A percentile compares a stretch with the other conserved stretches of the same genome.
Conservation (phyloP, 805 yeast genomes). For the Ogataea zsoltii region DNA sequence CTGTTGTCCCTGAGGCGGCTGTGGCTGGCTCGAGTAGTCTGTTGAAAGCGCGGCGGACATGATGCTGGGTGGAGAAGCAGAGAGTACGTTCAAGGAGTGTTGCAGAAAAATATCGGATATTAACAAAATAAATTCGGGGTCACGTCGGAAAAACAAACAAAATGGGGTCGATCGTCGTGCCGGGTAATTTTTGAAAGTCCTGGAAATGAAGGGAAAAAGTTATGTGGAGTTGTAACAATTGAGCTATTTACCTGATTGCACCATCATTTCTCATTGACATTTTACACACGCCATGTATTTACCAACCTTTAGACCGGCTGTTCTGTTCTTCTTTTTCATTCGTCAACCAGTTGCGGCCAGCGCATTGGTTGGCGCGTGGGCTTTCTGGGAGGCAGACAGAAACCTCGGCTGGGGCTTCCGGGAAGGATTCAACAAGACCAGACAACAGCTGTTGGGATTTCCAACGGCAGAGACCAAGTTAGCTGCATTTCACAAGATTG, state of each 20-base stretch:
- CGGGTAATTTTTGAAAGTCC: constrained; percentile 5
- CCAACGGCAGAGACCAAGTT: constrained; percentile 34
- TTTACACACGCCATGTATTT: constrained; percentile 19
- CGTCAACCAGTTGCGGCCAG: constrained; percentile 41
- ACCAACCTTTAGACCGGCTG: constrained; percentile 38
- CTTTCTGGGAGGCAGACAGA: constrained; percentile 39
- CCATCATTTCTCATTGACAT: too few species aligned
- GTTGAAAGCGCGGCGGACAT: constrained; percentile 20
- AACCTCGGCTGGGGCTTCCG: constrained; percentile 34
- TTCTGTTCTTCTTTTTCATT: constrained; percentile 36
- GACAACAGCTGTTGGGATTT: constrained; percentile 34
- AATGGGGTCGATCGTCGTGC: constrained; percentile 4
- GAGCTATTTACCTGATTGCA: too few species aligned
- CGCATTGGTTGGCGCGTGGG: constrained; percentile 32
- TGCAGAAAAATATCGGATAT: constrained; percentile 10
- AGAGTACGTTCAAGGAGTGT: not conserved
- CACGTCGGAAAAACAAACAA: not conserved
- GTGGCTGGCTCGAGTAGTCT: constrained; percentile 18
- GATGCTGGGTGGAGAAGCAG: not conserved
- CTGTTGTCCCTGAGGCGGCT: constrained; percentile 10
- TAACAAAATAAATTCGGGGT: not conserved
- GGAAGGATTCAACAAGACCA: constrained; percentile 26
- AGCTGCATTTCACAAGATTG: constrained; percentile 34
- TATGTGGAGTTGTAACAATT: too few species aligned
- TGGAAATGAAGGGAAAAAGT: too few species aligned